Conservation (phyloP, 2,329 filamentous ascomycete species). For the Didymella lethalis region DNA sequence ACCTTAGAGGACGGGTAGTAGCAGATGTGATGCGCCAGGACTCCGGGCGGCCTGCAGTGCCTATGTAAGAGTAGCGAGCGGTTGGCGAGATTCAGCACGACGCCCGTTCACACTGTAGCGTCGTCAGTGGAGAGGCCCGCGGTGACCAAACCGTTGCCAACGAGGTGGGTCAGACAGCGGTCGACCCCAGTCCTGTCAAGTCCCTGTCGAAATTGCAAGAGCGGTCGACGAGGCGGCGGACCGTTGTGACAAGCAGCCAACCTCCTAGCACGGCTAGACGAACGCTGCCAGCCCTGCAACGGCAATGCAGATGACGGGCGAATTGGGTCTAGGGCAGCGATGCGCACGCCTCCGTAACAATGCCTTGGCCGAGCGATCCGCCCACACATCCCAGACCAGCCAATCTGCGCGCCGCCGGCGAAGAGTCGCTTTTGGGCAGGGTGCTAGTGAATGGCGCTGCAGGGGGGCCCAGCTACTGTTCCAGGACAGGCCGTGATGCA, state of each 20-base stretch:
- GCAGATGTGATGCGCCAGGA: conserved; percentile 46
- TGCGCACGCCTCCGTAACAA: conserved; percentile 43
- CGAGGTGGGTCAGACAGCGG: conserved; percentile 50
- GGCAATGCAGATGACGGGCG: conserved; percentile 52
- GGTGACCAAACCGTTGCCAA: conserved; percentile 48
- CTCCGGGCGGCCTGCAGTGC: conserved; percentile 47
- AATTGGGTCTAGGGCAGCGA: conserved; percentile 41
- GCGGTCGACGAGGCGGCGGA: conserved; percentile 48
- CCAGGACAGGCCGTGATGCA: conserved; percentile 53
- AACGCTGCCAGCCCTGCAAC: conserved; percentile 48
- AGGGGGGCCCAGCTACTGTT: conserved; percentile 34
- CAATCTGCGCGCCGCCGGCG: conserved; percentile 51
- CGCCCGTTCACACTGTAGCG: conserved; percentile 45
- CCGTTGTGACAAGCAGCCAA: conserved; percentile 48
- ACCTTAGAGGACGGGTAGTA: conserved; percentile 35
- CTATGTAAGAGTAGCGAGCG: conserved; percentile 46
- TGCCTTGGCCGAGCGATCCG: conserved; percentile 50
- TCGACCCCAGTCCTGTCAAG: conserved; percentile 40
- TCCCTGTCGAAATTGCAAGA: conserved; percentile 50
- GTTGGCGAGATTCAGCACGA: conserved; percentile 49
- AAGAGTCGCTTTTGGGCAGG: conserved; percentile 49
- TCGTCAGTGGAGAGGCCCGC: conserved; percentile 38
- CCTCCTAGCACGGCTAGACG: conserved; percentile 41
- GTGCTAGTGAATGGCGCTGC: conserved; percentile 26
- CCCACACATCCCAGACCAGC: conserved; percentile 44